Conservation (phyloP, 2,329 filamentous ascomycete genomes). For the Trichoderma asperellum region DNA sequence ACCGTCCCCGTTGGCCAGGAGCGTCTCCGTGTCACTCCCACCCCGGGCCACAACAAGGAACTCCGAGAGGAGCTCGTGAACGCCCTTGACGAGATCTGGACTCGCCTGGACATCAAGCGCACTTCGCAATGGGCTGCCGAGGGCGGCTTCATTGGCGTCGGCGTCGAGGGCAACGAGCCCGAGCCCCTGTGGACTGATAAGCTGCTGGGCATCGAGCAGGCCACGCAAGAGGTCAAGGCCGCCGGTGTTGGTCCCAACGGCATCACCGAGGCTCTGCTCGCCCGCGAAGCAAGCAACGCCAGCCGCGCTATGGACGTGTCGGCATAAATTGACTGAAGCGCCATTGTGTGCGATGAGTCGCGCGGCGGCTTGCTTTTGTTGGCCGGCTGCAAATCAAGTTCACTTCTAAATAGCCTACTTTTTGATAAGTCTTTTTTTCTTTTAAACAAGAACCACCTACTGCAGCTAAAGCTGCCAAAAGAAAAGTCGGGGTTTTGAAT, state of each 20-base stretch:
- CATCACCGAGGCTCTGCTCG: constrained; percentile 63
- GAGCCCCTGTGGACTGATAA: constrained; percentile 88
- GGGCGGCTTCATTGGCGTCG: constrained; percentile 94
- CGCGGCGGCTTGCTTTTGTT: constrained; percentile 12
- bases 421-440: not conserved
- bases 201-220: constrained; percentile 78
- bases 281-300: constrained; percentile 52
- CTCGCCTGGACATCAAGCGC: constrained; percentile 84
- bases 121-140: constrained; percentile 89
- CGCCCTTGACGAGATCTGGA: constrained; percentile 87
- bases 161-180: constrained; percentile 65
- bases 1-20: constrained; percentile 98
- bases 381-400: constrained; percentile 19
- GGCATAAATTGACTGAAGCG: constrained; percentile 30
- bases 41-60: constrained; percentile 84
- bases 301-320: constrained; percentile 39
- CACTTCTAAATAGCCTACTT: not conserved
- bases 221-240: constrained; percentile 63
- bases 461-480: constrained; percentile 10
- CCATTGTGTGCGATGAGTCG: not conserved
- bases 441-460: constrained; percentile 4
- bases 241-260: constrained; percentile 44
- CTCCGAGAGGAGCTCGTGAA: constrained; percentile 84
- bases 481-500: constrained; percentile 10
- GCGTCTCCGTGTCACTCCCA: constrained; percentile 92